Base-by-base conservation (phyloP, 108 stramenopile genomes). In the Phaeodactylum tricornutum region DNA sequence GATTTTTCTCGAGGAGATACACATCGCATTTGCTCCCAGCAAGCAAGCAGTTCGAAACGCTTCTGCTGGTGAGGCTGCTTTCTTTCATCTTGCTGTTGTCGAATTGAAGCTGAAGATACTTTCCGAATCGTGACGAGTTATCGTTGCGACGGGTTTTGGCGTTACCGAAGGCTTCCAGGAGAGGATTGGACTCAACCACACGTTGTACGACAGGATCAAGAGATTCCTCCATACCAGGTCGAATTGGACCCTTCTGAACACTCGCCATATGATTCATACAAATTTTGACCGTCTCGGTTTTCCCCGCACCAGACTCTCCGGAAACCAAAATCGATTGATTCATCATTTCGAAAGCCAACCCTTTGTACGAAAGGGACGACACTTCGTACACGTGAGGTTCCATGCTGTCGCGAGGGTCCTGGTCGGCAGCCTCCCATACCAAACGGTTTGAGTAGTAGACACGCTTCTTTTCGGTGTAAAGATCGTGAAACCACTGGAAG, bases 1-100 rank as follows among this genome's bases (percentile, higher is more conserved):
- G 76, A 47, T 86, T 85, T 74, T 99, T 99, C 63, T 99, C 98
- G 16, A 99, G 68, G n/a, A 99, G 76, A 61, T 97, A 99, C 0
- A 77, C 79, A 19, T 74, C 77, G 50, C 78, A 80, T 43, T 60
- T 76, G 17, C 75, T 77, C 16, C 85, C 81, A 20, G 72, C 74
- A 22, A 83, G 49, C 15, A 57, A 69, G 34, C 79, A 77, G 28
- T 67, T 67, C 41, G 71, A 48, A 0, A 30, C 34, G 26, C 64
- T 22, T 20, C 17, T 6, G 12, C 15, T 49, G 31, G 50, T 14
- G 14, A 36, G 11, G 48, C 17, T 5, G 12, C 42, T 16, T 7
- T 27, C 26, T 20, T 26, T 36, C n/a, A n/a, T n/a, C n/a, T n/a
- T n/a, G n/a, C n/a, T n/a, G n/a, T n/a, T n/a, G n/a, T 84, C 87